Evolutionary conservation across 768 basidiomycete genomes (phyloP), one percentile per base, ranked within the genome.

Genomic region (Podaxis carcinomalis): DNA sequence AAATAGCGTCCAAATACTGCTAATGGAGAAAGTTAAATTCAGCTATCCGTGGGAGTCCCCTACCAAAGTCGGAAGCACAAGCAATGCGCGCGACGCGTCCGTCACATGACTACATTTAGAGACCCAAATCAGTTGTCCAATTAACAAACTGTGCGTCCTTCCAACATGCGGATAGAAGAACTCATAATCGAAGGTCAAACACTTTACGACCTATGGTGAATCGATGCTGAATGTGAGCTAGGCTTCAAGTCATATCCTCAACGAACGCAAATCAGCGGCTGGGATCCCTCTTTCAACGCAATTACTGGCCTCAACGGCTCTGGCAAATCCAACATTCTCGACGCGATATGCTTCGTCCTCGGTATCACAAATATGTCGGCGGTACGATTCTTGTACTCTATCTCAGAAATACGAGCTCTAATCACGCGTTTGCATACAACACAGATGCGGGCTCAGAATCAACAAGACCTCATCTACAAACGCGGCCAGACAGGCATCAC

Each of bases 181-280:
- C 86, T 98, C 27, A 89, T 98, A 60, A 83, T 98, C 56, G 96
- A 98, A 74, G 94, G 93, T 85, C 67, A 36, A 72, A 60, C 46
- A 14, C 32, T n/a, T 40, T 21, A 27, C 19, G 16, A 50, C 39
- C 14, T 10, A 4, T 16, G 11, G 42, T 5, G 11, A 28, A 46
- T 27, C 51, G 10, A 42, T 57, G 13, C 51, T 39, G 16, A 55
- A 13, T 2, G 44, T 2, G 35, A 21, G 49, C 9, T 65, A 93
- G 95, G 96, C 51, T 99, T 98, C 82, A 98, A 99, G 73, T 96
- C 94, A 1, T 98, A 98, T 72, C 95, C 96, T 9, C 94, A 95
- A 28, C 85, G 96, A 53, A 98, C 97, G 0, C 91, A 92, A 68
- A 96, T 99, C 63, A 89, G 89, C 0, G 96, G 95, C 63, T 99